phyloP scores from a whole-genome alignment of 345 rosid genomes.

The Hibiscus syriacus region DNA sequence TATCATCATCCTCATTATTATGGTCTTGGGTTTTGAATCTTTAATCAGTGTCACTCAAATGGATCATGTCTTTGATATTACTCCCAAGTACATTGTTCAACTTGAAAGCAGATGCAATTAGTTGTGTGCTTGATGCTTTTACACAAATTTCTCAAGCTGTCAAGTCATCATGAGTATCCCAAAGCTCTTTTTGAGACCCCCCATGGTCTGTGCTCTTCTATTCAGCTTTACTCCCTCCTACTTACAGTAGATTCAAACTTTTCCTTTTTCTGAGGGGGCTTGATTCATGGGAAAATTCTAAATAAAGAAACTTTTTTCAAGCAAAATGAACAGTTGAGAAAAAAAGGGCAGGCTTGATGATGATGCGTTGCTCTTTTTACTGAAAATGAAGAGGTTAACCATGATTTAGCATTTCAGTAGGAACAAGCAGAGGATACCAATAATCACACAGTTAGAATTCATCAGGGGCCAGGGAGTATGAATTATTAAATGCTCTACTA shows the following conservation, averaged over 20 bases:
- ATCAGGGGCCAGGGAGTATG: background rate
- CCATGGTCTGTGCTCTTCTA: background rate
- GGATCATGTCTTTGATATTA: background rate
- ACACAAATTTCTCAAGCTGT: constrained; percentile 1
- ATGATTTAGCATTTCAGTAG: background rate
- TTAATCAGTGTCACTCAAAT: background rate
- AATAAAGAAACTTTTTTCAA: too few relatives aligned
- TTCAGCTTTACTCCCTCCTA: background rate
- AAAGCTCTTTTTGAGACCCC: background rate
- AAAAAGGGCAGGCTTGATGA: too few relatives aligned
- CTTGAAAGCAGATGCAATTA: background rate
- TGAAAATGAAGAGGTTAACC: background rate
- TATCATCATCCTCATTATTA: constrained; percentile 5
- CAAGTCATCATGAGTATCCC: too few relatives aligned
- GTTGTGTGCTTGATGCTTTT: constrained; percentile 5
- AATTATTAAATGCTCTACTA: background rate
- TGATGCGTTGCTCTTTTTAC: too few relatives aligned
- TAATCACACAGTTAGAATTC: background rate
- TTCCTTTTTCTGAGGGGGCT: too few relatives aligned
- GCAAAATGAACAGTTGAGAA: too few relatives aligned
- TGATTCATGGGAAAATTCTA: background rate
- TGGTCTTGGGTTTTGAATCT: background rate
- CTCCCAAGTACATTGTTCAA: background rate
- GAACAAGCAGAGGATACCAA: background rate
- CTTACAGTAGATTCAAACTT: too few relatives aligned